Evolutionary conservation across 441 rosid species (phyloP).

Genomic region (Bruguiera hainesii): DNA sequence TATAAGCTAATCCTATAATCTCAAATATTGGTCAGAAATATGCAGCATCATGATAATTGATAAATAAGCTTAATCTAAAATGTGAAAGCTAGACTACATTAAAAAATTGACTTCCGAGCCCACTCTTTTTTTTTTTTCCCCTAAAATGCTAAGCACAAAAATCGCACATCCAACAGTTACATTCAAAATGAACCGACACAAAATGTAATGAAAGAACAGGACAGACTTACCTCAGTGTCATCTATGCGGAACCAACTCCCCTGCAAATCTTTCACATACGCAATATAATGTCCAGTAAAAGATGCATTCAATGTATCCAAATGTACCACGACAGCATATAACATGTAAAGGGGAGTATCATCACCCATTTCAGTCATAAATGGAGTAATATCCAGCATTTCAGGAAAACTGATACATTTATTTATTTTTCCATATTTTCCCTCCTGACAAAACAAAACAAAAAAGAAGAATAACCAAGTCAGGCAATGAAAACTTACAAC

Average conservation of each 20-base stretch:
- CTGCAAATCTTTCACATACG: conserved; percentile 68
- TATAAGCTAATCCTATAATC: too few relatives aligned
- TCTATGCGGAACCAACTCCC: conserved; percentile 82
- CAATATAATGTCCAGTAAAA: conserved; percentile 80
- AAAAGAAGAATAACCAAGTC: neutral
- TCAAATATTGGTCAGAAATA: neutral
- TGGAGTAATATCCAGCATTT: conserved; percentile 81
- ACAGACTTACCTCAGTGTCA: conserved; percentile 62
- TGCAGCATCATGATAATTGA: neutral
- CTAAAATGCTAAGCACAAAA: neutral
- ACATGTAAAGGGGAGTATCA: conserved; percentile 72
- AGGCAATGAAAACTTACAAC: conserved; percentile 11
- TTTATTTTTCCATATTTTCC: conserved; percentile 80
- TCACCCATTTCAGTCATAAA: conserved; percentile 71
- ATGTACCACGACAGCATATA: conserved; percentile 83
- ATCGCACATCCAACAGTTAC: neutral
- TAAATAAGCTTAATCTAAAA: neutral
- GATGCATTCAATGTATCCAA: conserved; percentile 83
- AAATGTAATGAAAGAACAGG: neutral
- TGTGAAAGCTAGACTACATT: neutral
- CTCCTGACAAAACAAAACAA: conserved; percentile 45
- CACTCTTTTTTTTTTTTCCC: neutral
- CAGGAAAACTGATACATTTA: conserved; percentile 77
- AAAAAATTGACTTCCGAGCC: neutral
- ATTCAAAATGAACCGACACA: neutral